Conservation (phyloP, 768 basidiomycete species). For the Lactarius trivialis region DNA sequence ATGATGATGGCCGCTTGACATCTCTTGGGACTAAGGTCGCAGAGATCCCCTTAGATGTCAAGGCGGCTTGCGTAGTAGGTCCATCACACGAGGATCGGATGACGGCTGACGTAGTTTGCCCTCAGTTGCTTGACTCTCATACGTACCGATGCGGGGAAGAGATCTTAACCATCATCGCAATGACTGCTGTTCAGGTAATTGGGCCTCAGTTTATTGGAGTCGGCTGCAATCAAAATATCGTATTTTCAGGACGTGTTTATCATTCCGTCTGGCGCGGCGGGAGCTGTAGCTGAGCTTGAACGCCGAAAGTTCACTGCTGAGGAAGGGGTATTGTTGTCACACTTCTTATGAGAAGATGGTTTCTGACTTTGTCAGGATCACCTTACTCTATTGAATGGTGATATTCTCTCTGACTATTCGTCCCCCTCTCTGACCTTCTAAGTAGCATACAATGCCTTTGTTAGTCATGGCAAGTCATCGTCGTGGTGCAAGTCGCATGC, state of each 20-base stretch:
- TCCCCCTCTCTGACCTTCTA: conserved; percentile 2
- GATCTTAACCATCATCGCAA: conserved; percentile 91
- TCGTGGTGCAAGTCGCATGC: conserved; percentile 93
- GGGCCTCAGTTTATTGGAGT: not conserved
- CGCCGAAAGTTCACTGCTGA: conserved; percentile 95
- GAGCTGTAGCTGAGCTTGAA: conserved; percentile 86
- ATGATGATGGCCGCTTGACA: conserved; percentile 71
- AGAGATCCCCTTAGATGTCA: conserved; percentile 90
- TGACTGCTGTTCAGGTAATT: conserved; percentile 82
- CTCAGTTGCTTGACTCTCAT: conserved; percentile 78
- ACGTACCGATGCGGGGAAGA: conserved; percentile 90
- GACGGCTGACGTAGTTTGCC: not conserved
- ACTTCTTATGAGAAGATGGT: not conserved
- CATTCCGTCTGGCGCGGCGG: conserved; percentile 77
- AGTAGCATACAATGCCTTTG: conserved; percentile 89
- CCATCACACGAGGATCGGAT: not conserved
- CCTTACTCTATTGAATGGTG: conserved; percentile 88
- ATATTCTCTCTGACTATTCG: conserved; percentile 5
- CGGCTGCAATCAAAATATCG: not conserved
- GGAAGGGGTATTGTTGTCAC: conserved; percentile 66
- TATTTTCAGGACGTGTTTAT: conserved; percentile 74
- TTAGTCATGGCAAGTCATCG: conserved; percentile 72
- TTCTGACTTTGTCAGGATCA: conserved; percentile 61
- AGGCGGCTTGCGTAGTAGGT: conserved; percentile 88
- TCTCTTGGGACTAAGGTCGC: conserved; percentile 78